Evolutionary conservation across 495 filamentous ascomycete genomes (phyloP), one percentile per base, ranked within the genome.

Genomic region (Trichoderma parareesei): DNA sequence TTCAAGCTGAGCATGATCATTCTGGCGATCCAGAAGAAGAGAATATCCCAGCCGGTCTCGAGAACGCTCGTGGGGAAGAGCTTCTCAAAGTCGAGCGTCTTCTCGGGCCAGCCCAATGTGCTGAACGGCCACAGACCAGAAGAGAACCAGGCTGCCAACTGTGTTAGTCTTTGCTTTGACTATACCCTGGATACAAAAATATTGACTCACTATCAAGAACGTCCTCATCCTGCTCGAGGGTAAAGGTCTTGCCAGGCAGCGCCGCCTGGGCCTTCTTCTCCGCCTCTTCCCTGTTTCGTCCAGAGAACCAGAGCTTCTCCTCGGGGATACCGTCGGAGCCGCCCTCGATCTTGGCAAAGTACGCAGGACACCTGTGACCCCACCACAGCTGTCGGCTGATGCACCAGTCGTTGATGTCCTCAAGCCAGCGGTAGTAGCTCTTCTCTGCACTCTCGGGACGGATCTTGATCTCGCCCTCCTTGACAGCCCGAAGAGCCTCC

Each of bases 11-110:
- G 80, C 84, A 93, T 89, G 71, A 93, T 88, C 90, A 93, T 93
- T 61, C 90, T 76, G 18, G 84, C 86, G 64, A 92, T 87, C 90
- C 90, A 93, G 85, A 92, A 92, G 80, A 90, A 77, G 59, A 93
- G 75, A 69, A 93, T 93, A 76, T 93, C 88, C 90, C 89, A 92
- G 20, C 90, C 90, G 14, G 90, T 92, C 73, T 93, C 90, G 61
- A 93, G 76, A 59, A 90, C 76, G 65, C 82, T 85, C 9, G 88
- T 92, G 16, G 90, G 89, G 75, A 88, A 92, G 65, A 91, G 77
- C 61, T 85, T 85, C 75, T 85, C 79, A 60, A 88, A 73, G 71
- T 91, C 88, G 62, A 79, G 74, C 11, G 82, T 87, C 69, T 89
- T 75, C 57, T 85, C 79, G 61, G 90, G 90, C 90, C 90, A 93